Evolutionary conservation across 1,139 yeast species (phyloP), one percentile per base, ranked within the genome.

Genomic region (Hyphopichia burtonii): DNA sequence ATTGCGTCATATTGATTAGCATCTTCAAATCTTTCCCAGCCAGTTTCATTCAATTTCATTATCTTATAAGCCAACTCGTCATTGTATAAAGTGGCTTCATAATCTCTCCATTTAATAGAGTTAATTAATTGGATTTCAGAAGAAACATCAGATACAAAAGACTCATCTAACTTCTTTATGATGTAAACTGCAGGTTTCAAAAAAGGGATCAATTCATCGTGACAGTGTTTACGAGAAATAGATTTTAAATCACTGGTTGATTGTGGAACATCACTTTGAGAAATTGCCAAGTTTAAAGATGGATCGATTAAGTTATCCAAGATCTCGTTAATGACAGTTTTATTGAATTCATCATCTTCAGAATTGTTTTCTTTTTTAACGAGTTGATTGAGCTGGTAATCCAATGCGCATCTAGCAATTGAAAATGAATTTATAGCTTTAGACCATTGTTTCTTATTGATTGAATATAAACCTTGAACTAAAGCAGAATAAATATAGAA

Each of bases 41-140:
- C 46, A 17, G 46, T 44, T 23, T 56, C 55, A 44, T 69, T 52
- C 50, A 68, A 65, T 28, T 74, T 59, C 66, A 74, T 66, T 37
- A 85, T 71, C 23, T 75, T 72, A 53, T 77, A 76, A 0, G 94
- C 86, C 36, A 89, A 71, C 48, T 88, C 93, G 39, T 87, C 86
- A 51, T 87, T 87, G 49, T 73, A 69, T 28, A 91, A 71, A 8
- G 56, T 56, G 0, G 96, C 96, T n/a, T 70, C 66, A 61, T 86
- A 89, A 35, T 75, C 68, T 58, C 94, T 76, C 96, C 96, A 91
- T 31, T 66, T 56, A 37, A 90, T 69, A 12, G 65, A 53, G 28
- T 59, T 58, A 38, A 65, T 58, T 41, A 71, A 55, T 28, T 63
- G 54, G 11, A 57, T 60, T 3, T 61, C 49, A 4, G 60, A 48